Base-by-base conservation (phyloP, 306 rosid species). In the Lathyrus aphaca region DNA sequence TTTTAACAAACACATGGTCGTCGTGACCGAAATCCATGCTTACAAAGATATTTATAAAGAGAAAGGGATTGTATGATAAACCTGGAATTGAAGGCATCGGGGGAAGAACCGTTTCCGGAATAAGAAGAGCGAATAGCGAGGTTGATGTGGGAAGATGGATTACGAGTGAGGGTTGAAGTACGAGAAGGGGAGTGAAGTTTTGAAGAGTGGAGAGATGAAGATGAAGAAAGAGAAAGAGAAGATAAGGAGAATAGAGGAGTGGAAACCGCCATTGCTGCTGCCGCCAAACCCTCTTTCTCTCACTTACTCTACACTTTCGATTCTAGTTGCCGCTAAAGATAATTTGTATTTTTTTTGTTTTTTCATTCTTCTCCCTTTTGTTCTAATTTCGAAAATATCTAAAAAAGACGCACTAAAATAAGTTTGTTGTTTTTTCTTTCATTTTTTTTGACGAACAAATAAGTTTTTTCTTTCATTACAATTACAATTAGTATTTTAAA, bases 21-120 rank as follows among this genome's bases (percentile, higher is more conserved):
- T 7, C 10, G 57, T 2, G 55, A 8, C 9, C 1, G 0, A 14
- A 55, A 70, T 27, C 56, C 1, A 53, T 3, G 13, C 14, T 29
- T 1, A 57, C 4, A 14, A 18, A 17, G 0, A 35, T 35, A 35
- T 35, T 35, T 7, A 16, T 5, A 27, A 16, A 35, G 6, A 30
- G 5, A 5, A 37, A 49, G 5, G 15, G 38, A 18, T 3, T 19
- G 3, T 10, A 5, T 0, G 4, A 21, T 1, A 16, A 60, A 79
- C 79, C 83, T 79, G 75, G 59, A 69, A 62, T 74, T 68, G 46
- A 74, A 3, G 68, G 76, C 38, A 18, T 74, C 76, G 44, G 73
- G 42, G 68, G 79, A 60, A 68, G 79, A 73, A 15, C 55, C 71
- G 23, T 21, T 30, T 66, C 64, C 56, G 16, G 82, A 79, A 62